Evolutionary conservation across 2,329 filamentous ascomycete species (phyloP).

Genomic region (Talaromyces sp.): DNA sequence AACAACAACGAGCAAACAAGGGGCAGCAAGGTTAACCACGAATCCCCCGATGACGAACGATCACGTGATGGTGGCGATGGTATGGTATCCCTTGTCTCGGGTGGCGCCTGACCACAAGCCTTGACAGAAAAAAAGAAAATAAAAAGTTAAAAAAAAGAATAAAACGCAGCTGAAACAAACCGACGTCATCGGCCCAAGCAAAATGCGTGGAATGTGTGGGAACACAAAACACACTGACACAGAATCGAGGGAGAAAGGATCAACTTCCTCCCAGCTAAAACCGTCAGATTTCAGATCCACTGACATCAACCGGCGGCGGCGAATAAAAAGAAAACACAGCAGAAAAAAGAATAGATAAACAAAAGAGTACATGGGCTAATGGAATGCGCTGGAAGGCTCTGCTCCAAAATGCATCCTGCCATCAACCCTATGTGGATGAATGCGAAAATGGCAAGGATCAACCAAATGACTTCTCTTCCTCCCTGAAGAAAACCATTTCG

Average conservation of each 20-base stretch:
- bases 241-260: neutral
- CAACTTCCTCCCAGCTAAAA: neutral
- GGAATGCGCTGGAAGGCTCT: neutral
- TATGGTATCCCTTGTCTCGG: slow-evolving; percentile 2
- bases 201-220: neutral
- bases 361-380: neutral
- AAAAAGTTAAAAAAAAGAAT: slow-evolving; percentile 7
- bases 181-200: neutral
- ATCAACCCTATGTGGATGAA: neutral
- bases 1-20: neutral
- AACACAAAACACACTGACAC: neutral
- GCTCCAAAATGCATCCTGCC: neutral
- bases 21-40: neutral
- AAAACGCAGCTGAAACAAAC: slow-evolving; percentile 11
- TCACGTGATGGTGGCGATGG: slow-evolving; percentile 3
- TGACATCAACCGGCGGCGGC: slow-evolving; percentile 7
- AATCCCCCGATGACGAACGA: neutral
- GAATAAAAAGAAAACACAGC: neutral
- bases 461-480: slow-evolving; percentile 7
- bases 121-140: slow-evolving; percentile 8
- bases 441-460: slow-evolving; percentile 8
- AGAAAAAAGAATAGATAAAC: neutral
- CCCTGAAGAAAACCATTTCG: slow-evolving; percentile 6
- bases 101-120: slow-evolving; percentile 3
- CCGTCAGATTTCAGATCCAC: slow-evolving; percentile 4